phyloP scores from a whole-genome alignment of 148 eudicot genomes.

The Oxyria digyna region DNA sequence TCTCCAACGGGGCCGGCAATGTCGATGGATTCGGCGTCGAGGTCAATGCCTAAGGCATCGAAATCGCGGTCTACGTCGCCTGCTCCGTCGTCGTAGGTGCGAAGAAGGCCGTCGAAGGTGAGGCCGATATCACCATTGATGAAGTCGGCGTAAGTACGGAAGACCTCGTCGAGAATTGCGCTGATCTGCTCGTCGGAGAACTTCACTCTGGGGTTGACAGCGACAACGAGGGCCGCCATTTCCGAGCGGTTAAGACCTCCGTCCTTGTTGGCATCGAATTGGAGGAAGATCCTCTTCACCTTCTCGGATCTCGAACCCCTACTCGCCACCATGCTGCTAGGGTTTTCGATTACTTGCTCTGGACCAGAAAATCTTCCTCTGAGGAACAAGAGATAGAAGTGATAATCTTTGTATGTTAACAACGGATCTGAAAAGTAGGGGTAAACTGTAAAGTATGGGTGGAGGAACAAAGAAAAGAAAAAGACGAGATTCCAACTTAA shows the following conservation, averaged over 20 bases:
- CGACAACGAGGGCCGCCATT: constrained; percentile 89
- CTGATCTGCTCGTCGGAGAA: constrained; percentile 85
- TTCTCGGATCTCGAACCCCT: constrained; percentile 87
- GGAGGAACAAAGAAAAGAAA: not conserved
- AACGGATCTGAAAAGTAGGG: not conserved
- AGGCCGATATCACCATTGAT: constrained; percentile 70
- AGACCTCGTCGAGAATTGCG: constrained; percentile 92
- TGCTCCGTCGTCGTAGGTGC: constrained; percentile 96
- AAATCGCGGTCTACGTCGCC: constrained; percentile 98
- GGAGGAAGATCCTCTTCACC: constrained; percentile 65
- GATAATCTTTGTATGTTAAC: not conserved
- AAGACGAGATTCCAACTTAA: not conserved
- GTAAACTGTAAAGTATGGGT: not conserved
- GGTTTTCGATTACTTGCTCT: not conserved
- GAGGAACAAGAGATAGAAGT: not conserved
- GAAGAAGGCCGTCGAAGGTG: constrained; percentile 63
- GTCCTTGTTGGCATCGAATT: constrained; percentile 71
- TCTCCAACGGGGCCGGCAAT: not conserved
- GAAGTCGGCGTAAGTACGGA: constrained; percentile 70
- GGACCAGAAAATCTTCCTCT: not conserved
- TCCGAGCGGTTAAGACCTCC: constrained; percentile 76
- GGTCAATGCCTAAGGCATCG: constrained; percentile 60
- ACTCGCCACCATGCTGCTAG: constrained; percentile 2
- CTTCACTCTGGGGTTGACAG: constrained; percentile 93
- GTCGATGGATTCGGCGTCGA: constrained; percentile 7